Evolutionary conservation across 2,329 filamentous ascomycete species (phyloP).

Genomic region (Cladophialophora exuberans): DNA sequence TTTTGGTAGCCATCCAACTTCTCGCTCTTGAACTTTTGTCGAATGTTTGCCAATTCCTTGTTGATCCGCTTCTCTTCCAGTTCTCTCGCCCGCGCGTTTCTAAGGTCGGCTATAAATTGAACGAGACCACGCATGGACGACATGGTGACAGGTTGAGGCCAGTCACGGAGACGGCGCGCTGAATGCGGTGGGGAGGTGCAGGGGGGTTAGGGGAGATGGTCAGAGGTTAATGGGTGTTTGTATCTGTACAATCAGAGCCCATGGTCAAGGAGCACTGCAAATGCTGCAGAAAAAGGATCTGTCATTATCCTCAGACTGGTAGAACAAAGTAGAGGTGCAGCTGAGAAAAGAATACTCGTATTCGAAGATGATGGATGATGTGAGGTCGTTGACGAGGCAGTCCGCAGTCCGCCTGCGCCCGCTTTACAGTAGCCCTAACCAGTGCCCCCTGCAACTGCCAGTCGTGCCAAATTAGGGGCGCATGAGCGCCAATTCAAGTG

Average conservation of each 20-base stretch:
- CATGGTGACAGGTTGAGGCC: slow-evolving; percentile 18
- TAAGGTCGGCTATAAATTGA: slow-evolving; percentile 95
- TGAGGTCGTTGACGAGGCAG: neutral
- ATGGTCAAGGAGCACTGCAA: neutral
- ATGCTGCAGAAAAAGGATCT: neutral
- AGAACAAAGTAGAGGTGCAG: neutral
- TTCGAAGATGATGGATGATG: slow-evolving; percentile 7
- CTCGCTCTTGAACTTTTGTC: slow-evolving; percentile 97
- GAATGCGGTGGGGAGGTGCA: neutral
- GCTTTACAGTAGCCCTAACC: neutral
- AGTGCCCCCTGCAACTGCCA: slow-evolving; percentile 5
- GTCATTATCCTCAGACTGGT: neutral
- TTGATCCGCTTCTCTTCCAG: slow-evolving; percentile 99
- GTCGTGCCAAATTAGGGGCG: slow-evolving; percentile 1
- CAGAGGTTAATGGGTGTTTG: slow-evolving; percentile 1
- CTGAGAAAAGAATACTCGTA: slow-evolving; percentile 8
- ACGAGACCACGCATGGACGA: slow-evolving; percentile 72
- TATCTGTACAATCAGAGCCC: neutral
- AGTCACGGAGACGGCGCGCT: neutral
- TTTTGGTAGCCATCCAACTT: slow-evolving; percentile 95
- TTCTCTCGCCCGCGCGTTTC: slow-evolving; percentile 92
- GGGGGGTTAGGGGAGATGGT: slow-evolving; percentile 3
- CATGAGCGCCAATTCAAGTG: slow-evolving; percentile 3
- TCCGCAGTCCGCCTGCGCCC: slow-evolving; percentile 3
- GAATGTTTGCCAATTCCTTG: slow-evolving; percentile 97